A percentile compares a stretch with the other conserved stretches of the same genome.
These are phyloP conservation scores for Ganoderma multipileum DNA, from an alignment of 1,284 basidiomycete genomes.

Conservation along the genomic window DNA sequence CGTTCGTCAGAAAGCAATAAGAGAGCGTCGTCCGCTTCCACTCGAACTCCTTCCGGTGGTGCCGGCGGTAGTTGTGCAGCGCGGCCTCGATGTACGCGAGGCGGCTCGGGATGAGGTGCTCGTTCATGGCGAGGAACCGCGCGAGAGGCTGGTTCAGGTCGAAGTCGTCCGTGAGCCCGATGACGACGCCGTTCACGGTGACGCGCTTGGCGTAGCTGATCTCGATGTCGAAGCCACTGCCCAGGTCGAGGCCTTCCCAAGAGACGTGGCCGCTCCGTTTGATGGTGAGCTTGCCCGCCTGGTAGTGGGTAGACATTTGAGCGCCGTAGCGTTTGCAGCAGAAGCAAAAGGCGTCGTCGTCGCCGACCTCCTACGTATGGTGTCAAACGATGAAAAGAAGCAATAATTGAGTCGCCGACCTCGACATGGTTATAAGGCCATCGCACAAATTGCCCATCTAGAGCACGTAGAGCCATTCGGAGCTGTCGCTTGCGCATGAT, in stretches of 20 bases:
- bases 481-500: slow-evolving; percentile 65
- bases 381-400: slow-evolving; percentile 13
- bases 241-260: slow-evolving; percentile 67
- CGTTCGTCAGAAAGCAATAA: slow-evolving; percentile 71
- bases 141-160: slow-evolving; percentile 69
- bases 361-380: slow-evolving; percentile 51
- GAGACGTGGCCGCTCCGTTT: slow-evolving; percentile 59
- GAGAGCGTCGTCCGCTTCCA: slow-evolving; percentile 65
- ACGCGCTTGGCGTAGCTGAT: slow-evolving; percentile 66
- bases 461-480: slow-evolving; percentile 68
- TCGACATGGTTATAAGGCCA: slow-evolving; percentile 72
- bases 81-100: slow-evolving; percentile 55
- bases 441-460: slow-evolving; percentile 68
- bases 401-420: slow-evolving; percentile 44
- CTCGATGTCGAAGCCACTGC: slow-evolving; percentile 74
- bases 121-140: slow-evolving; percentile 71
- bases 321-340: slow-evolving; percentile 55
- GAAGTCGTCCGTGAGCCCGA: slow-evolving; percentile 76
- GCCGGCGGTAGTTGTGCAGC: slow-evolving; percentile 61
- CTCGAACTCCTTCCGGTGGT: slow-evolving; percentile 56
- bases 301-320: slow-evolving; percentile 54
- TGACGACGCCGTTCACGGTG: slow-evolving; percentile 55
- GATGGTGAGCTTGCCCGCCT: slow-evolving; percentile 61
- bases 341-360: slow-evolving; percentile 49
- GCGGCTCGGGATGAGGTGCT: slow-evolving; percentile 53